These are phyloP conservation scores for Biscogniauxia mediterranea DNA, from an alignment of 2,329 filamentous ascomycete genomes.

Conservation along the genomic window DNA sequence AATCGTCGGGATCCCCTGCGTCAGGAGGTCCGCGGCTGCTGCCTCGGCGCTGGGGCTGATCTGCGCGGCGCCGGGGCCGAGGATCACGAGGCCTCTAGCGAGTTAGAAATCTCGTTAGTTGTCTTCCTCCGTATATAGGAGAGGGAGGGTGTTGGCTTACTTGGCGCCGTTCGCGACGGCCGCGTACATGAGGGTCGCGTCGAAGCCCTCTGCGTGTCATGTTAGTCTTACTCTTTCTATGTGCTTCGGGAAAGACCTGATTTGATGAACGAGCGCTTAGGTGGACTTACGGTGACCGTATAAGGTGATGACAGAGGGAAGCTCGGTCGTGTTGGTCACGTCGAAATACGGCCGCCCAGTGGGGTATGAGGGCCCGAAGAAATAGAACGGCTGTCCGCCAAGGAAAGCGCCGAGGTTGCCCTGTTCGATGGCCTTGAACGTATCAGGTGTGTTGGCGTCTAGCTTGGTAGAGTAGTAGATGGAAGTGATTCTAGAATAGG, in stretches of 20 bases:
- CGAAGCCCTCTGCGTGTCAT: constrained; percentile 29
- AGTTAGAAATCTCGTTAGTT: neutral
- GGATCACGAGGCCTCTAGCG: constrained; percentile 29
- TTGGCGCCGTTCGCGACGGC: constrained; percentile 34
- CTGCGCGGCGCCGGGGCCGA: constrained; percentile 32
- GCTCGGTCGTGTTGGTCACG: constrained; percentile 32
- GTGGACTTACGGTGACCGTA: constrained; percentile 40
- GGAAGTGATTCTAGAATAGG: constrained; percentile 41
- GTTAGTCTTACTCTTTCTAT: neutral
- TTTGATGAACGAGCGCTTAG: neutral
- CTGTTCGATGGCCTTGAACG: constrained; percentile 49
- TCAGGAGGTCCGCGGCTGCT: constrained; percentile 29
- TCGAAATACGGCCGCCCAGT: constrained; percentile 39
- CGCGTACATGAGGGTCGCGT: constrained; percentile 30
- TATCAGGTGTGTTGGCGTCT: constrained; percentile 53
- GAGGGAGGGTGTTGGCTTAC: constrained; percentile 9
- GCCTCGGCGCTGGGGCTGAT: constrained; percentile 27
- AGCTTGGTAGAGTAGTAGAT: constrained; percentile 54
- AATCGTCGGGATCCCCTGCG: constrained; percentile 29
- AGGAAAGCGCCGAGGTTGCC: constrained; percentile 51
- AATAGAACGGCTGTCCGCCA: constrained; percentile 54
- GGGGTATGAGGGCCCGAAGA: constrained; percentile 45
- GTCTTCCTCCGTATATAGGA: too few species aligned
- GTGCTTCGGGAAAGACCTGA: neutral
- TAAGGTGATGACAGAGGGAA: constrained; percentile 47